Percentiles rank a stretch among this genome's conserved stretches.
Conservation (phyloP, 768 basidiomycete genomes). For the Auriscalpium vulgare region DNA sequence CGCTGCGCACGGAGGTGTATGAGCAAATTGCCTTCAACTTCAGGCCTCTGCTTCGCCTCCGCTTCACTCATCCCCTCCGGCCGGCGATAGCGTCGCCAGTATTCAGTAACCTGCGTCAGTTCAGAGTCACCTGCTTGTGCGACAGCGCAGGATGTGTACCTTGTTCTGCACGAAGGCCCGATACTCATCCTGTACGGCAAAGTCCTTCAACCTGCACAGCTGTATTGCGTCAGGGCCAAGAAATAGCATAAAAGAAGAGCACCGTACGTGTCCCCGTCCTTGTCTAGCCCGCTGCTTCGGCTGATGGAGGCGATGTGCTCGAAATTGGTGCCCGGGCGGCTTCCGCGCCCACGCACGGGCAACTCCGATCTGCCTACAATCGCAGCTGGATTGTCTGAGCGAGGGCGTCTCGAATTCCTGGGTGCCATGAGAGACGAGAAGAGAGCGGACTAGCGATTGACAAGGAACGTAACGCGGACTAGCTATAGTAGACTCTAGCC, state of each 20-base stretch:
- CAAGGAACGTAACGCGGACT: no score
- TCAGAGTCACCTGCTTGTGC: background rate
- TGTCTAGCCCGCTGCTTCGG: slow-evolving; percentile 67
- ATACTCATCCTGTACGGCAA: slow-evolving; percentile 57
- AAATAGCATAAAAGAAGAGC: background rate
- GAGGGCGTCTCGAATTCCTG: no score
- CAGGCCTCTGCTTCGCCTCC: slow-evolving; percentile 26
- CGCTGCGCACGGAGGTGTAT: slow-evolving; percentile 60
- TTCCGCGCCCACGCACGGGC: no score
- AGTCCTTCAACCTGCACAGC: slow-evolving; percentile 49
- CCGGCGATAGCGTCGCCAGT: slow-evolving; percentile 33
- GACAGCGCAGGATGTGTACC: slow-evolving; percentile 28
- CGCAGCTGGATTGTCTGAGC: no score
- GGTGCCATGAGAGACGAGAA: no score
- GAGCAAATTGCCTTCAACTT: slow-evolving; percentile 59
- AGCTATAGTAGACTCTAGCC: no score
- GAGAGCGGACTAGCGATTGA: no score
- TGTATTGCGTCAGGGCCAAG: slow-evolving; percentile 15
- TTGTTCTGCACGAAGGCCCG: slow-evolving; percentile 56
- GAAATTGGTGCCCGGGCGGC: background rate
- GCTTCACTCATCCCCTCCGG: slow-evolving; percentile 2
- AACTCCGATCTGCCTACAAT: no score
- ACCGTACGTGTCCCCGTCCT: slow-evolving; percentile 68
- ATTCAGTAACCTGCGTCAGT: slow-evolving; percentile 37
- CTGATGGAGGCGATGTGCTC: slow-evolving; percentile 67